These are phyloP conservation scores for Chlamydomonas schloesseri DNA, from an alignment of 139 green algal species.

Conservation along the genomic window DNA sequence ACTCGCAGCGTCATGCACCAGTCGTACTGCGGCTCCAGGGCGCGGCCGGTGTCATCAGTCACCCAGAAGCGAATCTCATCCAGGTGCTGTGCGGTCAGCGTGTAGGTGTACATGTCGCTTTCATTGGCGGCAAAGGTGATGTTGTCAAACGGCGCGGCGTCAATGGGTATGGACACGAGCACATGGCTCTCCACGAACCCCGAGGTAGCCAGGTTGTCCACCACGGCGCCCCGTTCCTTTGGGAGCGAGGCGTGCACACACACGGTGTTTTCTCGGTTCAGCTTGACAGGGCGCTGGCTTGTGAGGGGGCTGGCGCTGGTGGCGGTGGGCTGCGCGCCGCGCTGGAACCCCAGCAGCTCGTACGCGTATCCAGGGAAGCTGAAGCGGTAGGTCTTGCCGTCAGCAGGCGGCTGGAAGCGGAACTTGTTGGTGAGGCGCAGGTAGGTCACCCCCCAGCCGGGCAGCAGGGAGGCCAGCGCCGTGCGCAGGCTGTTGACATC, in stretches of 20 bases:
- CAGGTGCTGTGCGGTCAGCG: background rate
- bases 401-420: background rate
- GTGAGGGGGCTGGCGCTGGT: too few relatives aligned
- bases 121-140: constrained; percentile 5
- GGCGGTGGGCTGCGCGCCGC: too few relatives aligned
- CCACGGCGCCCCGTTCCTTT: background rate
- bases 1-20: constrained; percentile 5
- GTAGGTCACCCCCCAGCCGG: background rate
- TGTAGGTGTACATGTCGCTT: constrained; percentile 2
- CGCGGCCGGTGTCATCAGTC: background rate
- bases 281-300: too few relatives aligned
- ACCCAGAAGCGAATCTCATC: constrained; percentile 12
- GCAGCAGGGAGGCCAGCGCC: background rate
- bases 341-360: too few relatives aligned
- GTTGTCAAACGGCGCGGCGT: background rate
- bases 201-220: background rate
- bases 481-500: background rate
- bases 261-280: too few relatives aligned
- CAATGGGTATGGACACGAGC: constrained; percentile 5
- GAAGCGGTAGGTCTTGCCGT: too few relatives aligned
- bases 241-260: background rate
- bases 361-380: too few relatives aligned
- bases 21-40: constrained; percentile 9
- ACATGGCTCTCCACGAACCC: constrained; percentile 19
- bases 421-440: background rate